Percentiles rank a stretch among this genome's conserved stretches.
These are phyloP conservation scores for Bassia scoparia DNA, from an alignment of 148 eudicot genomes.

Conservation along the genomic window DNA sequence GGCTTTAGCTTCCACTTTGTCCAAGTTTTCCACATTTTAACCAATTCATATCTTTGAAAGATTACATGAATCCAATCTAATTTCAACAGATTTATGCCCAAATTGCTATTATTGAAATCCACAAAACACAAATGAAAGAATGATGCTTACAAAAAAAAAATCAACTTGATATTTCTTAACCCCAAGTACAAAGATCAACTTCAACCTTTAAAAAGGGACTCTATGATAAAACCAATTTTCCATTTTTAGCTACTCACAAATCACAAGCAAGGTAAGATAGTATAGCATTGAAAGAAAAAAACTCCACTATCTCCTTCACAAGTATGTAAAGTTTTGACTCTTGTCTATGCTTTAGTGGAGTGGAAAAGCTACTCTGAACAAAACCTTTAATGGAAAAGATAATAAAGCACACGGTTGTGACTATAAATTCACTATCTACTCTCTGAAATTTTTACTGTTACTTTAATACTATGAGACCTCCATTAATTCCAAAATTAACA, in stretches of 20 bases:
- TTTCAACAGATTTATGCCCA: conserved; percentile 12
- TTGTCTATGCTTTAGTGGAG: too few relatives aligned
- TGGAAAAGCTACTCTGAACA: too few relatives aligned
- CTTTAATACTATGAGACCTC: too few relatives aligned
- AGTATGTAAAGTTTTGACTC: too few relatives aligned
- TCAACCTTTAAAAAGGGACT: conserved; percentile 26
- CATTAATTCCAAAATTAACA: too few relatives aligned
- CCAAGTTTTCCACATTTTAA: conserved; percentile 24
- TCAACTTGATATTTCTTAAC: background rate
- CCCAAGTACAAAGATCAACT: conserved; percentile 35
- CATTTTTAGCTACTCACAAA: conserved; percentile 28
- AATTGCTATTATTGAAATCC: conserved; percentile 21
- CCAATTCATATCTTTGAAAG: conserved; percentile 20
- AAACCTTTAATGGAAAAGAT: too few relatives aligned
- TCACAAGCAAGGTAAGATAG: too few relatives aligned
- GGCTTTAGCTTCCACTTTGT: conserved; percentile 22
- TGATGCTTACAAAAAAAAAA: conserved; percentile 20
- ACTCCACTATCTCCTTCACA: too few relatives aligned
- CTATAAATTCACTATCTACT: too few relatives aligned
- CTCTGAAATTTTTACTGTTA: too few relatives aligned
- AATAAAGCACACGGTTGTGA: too few relatives aligned
- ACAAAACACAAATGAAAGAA: conserved; percentile 13
- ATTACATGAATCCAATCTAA: conserved; percentile 13
- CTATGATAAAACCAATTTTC: conserved; percentile 21
- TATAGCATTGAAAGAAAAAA: too few relatives aligned